Evolutionary conservation across 306 rosid genomes (phyloP), one percentile per base, ranked within the genome.

Genomic region (Fragaria nilgerrensis): DNA sequence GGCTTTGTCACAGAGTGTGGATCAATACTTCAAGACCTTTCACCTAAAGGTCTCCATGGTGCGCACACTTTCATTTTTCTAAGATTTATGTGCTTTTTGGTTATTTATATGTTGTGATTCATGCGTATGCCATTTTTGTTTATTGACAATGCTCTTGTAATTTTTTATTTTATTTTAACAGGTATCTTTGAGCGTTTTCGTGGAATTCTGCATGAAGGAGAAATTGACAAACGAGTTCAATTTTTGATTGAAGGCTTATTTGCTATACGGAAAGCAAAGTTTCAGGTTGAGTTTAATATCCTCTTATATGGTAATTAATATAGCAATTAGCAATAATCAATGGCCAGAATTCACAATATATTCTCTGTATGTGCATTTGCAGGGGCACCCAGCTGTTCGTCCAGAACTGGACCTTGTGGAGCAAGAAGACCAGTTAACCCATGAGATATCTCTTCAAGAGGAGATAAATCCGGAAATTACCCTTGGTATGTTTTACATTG

Each of bases 131-230:
- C 34, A 36, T 64, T 29, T 64, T n/a, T 43, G 32, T 44, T 59
- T 41, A 62, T 32, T 59, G 25, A 25, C 43, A 22, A n/a, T 15
- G 50, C 72, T 71, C 44, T 20, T 79, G 23, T 22, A 25, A 5
- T 71, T 71, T 27, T 63, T 56, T 3, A 0, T 47, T 48, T 61
- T 62, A 43, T 68, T 44, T 68, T 81, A 80, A 47, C 81, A 95
- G 97, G 97, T 73, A 95, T 95, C 73, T 95, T 92, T 87, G 99
- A 95, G 90, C 96, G 97, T 10, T 95, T 95, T 65, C 97, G 94
- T 47, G 96, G 97, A 85, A 95, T 95, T 89, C 97, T 95, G 73
- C 96, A 95, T 73, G 98, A 92, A 83, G 99, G 97, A 59, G 97
- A 95, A 85, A 95, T 92, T 59, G 97, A 91, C 86, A 95, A 90